Evolutionary conservation across 2,329 filamentous ascomycete genomes (phyloP).

Genomic region (Ceratocystis variospora): DNA sequence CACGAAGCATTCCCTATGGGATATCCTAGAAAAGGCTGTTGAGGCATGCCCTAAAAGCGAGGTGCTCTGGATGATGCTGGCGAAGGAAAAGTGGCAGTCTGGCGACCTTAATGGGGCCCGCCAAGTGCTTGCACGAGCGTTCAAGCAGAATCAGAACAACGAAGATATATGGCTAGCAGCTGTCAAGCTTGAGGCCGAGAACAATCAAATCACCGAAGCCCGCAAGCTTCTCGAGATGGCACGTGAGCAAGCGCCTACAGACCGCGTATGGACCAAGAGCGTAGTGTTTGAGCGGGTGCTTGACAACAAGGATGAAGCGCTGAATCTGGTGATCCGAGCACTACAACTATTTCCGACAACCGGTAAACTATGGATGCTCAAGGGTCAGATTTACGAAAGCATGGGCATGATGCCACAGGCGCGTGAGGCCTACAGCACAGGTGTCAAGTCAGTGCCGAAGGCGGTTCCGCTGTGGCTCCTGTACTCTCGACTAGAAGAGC

Average conservation of each 20-base stretch:
- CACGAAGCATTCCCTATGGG: constrained; percentile 66
- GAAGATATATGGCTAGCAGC: constrained; percentile 97
- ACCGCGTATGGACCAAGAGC: constrained; percentile 94
- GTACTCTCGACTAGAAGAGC: constrained; percentile 77
- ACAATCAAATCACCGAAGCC: constrained; percentile 67
- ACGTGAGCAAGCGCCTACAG: constrained; percentile 77
- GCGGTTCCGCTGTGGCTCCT: constrained; percentile 84
- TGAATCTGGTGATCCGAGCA: constrained; percentile 77
- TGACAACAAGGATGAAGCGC: constrained; percentile 62
- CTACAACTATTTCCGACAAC: constrained; percentile 73
- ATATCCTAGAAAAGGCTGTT: constrained; percentile 80
- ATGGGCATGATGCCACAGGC: constrained; percentile 69
- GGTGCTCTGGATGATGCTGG: constrained; percentile 88
- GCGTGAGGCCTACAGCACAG: constrained; percentile 75
- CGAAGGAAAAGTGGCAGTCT: constrained; percentile 84
- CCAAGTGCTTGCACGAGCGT: constrained; percentile 72
- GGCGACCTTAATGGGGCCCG: constrained; percentile 80
- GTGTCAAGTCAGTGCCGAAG: constrained; percentile 72
- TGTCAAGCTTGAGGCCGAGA: constrained; percentile 91
- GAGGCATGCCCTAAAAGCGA: constrained; percentile 86
- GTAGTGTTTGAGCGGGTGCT: constrained; percentile 84
- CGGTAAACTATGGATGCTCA: constrained; percentile 94
- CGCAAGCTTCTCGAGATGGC: constrained; percentile 69
- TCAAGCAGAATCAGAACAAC: constrained; percentile 90
- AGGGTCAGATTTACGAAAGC: constrained; percentile 91